Evolutionary conservation across 345 rosid species (phyloP), one percentile per base, ranked within the genome.

Genomic region (Eucalyptus erythrocorys): DNA sequence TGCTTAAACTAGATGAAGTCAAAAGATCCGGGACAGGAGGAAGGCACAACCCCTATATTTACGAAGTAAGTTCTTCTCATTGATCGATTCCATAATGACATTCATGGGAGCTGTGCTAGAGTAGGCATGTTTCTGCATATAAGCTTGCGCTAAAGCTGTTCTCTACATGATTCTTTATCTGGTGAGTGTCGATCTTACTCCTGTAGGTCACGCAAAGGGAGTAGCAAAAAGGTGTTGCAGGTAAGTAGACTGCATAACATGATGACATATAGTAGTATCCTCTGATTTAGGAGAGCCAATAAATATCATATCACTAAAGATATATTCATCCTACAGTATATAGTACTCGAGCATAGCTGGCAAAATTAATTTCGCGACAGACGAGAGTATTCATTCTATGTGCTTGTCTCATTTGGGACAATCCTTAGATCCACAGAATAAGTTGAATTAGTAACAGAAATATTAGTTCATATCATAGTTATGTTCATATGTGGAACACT

Each of bases 21-120:
- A 96, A 93, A 89, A 95, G 99, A 94, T 93, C 92, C 21, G 98
- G 99, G 45, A 87, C 92, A 17, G 98, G 99, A 88, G 99, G 98
- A 87, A 95, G 96, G 59, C 91, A 80, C 50, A 95, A 96, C 89
- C 99, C 98, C 9, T 97, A 91, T 91, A 91, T 96, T 91, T 97
- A 97, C 96, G 92, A 45, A 96, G 99, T 97, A 11, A 76, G 84
- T 40, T 13, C 45, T 76, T 76, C 30, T 3, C 27, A 76, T 76
- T 6, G 47, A 76, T 2, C 4, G 30, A 76, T 76, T 22, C 47
- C 1, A 21, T 40, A 40, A 40, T 6, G 8, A 76, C 0, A 76
- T 76, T 11, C 16, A 40, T 76, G 84, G 47, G 15, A 76, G 47
- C 84, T 5, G 80, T 68, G 43, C 43, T 40, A 76, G 47, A 76